Percentiles rank a stretch among this genome's conserved stretches.
phyloP scores from a whole-genome alignment of 1,284 basidiomycete genomes.

The Sporisorium graminicola region DNA sequence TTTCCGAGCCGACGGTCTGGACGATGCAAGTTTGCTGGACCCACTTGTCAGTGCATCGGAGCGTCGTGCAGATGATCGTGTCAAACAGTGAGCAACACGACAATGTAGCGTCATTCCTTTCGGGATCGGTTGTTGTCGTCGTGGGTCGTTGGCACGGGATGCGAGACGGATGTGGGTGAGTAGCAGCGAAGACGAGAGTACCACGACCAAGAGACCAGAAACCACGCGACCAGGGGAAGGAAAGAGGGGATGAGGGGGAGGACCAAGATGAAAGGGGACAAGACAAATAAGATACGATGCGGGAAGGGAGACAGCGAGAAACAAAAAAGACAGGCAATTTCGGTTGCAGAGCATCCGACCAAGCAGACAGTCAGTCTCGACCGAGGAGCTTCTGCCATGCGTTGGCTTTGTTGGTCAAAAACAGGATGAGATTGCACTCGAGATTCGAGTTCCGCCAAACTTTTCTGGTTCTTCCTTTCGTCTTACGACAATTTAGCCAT shows the following conservation, averaged over 20 bases:
- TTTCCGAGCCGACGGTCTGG: not conserved
- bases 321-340: not conserved
- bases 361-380: too few relatives aligned
- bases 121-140: not conserved
- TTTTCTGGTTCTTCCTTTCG: not conserved
- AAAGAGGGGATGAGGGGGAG: not conserved
- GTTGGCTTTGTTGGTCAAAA: not conserved
- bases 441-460: not conserved
- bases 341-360: not conserved
- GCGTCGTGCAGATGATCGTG: slow-evolving; percentile 20
- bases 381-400: too few relatives aligned
- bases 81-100: slow-evolving; percentile 21
- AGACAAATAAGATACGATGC: not conserved
- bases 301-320: not conserved
- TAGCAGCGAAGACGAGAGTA: not conserved
- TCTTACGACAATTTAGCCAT: slow-evolving; percentile 6
- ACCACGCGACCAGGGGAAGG: not conserved
- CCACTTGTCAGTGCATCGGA: slow-evolving; percentile 8
- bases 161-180: not conserved
- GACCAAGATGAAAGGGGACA: not conserved
- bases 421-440: not conserved
- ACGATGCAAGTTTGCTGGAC: slow-evolving; percentile 19
- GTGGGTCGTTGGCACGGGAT: not conserved
- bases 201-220: slow-evolving; percentile 3
- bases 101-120: slow-evolving; percentile 28